Conservation (phyloP, 257 asterid species). For the Primulina huaijiensis region DNA sequence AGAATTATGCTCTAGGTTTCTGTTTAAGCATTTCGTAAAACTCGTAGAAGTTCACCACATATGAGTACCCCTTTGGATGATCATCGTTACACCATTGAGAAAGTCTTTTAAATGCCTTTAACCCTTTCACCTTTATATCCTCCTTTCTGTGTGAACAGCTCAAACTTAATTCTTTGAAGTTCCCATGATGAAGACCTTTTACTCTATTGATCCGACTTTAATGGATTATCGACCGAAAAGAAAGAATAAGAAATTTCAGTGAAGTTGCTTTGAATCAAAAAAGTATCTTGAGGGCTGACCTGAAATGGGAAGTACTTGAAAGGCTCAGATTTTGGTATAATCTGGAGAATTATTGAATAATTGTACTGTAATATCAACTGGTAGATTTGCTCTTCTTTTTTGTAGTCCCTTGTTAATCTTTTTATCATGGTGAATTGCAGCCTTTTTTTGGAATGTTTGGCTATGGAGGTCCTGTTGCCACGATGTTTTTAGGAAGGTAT, state of each 20-base stretch:
- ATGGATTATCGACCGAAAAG: not conserved
- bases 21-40: not conserved
- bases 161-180: not conserved
- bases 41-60: not conserved
- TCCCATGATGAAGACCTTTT: not conserved
- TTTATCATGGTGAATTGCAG: conserved; percentile 35
- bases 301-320: not conserved
- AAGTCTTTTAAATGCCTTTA: not conserved
- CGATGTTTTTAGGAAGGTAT: conserved; percentile 83
- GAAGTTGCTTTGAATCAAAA: not conserved
- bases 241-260: not conserved
- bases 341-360: conserved; percentile 3
- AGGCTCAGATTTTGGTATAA: not conserved
- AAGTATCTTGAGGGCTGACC: not conserved
- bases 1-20: not conserved
- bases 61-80: not conserved
- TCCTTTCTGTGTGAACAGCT: not conserved
- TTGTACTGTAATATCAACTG: not conserved
- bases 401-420: conserved; percentile 16
- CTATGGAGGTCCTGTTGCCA: conserved; percentile 73
- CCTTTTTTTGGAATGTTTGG: conserved; percentile 90
- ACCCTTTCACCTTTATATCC: not conserved
- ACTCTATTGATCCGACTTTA: not conserved
- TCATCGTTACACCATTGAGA: too few species aligned
- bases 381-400: conserved; percentile 4